These are phyloP conservation scores for Annulohypoxylon moriforme DNA, from an alignment of 495 filamentous ascomycete genomes.

Conservation along the genomic window DNA sequence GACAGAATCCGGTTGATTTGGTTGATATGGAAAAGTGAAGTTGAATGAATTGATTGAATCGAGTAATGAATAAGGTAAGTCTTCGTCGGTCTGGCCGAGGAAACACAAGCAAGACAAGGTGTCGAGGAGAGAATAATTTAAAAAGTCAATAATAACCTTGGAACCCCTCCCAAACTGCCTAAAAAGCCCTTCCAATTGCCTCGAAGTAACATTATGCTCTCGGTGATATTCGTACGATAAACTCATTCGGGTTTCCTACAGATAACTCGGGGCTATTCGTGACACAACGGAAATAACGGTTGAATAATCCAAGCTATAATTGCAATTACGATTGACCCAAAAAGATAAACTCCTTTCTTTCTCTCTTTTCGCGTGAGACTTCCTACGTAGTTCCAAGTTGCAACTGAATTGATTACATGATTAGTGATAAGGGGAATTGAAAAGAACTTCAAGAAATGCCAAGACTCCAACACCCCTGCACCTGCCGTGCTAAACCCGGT, in stretches of 20 bases:
- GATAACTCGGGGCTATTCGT: slow-evolving; percentile 16
- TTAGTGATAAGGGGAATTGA: slow-evolving; percentile 13
- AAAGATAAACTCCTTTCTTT: slow-evolving; percentile 22
- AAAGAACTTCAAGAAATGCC: slow-evolving; percentile 24
- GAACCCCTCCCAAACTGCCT: slow-evolving; percentile 40
- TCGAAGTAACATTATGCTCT: neutral
- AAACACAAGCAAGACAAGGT: slow-evolving; percentile 13
- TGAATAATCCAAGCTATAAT: neutral
- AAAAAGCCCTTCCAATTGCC: slow-evolving; percentile 20
- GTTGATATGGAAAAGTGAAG: slow-evolving; percentile 12
- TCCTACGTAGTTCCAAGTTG: no score
- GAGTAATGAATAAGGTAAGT: slow-evolving; percentile 16
- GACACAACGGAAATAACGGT: neutral
- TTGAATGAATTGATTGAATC: slow-evolving; percentile 16
- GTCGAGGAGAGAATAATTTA: slow-evolving; percentile 36
- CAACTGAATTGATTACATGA: no score
- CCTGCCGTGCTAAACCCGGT: neutral
- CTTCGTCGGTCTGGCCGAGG: slow-evolving; percentile 27
- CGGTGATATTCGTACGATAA: slow-evolving; percentile 5
- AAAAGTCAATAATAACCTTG: slow-evolving; percentile 41
- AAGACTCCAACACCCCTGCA: neutral
- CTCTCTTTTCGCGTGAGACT: neutral
- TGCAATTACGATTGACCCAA: slow-evolving; percentile 14
- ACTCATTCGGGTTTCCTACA: slow-evolving; percentile 18
- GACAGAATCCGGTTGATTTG: slow-evolving; percentile 20